These are phyloP conservation scores for Ascochyta clinopodiicola DNA, from an alignment of 2,329 filamentous ascomycete genomes.

Conservation along the genomic window DNA sequence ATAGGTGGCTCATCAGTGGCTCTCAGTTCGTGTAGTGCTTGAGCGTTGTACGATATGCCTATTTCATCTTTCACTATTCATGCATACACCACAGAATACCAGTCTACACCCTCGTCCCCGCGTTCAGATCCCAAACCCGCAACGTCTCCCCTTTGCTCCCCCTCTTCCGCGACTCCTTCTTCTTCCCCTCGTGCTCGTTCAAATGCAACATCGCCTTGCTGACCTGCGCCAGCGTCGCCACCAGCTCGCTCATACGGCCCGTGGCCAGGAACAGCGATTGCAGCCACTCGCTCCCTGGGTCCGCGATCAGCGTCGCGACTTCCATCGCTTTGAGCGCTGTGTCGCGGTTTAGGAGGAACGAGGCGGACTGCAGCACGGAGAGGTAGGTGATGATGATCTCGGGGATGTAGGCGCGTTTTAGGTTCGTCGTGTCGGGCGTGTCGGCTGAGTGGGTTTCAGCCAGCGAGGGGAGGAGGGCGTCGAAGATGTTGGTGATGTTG, in stretches of 20 bases:
- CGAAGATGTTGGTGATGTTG: conserved; percentile 48
- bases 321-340: conserved; percentile 86
- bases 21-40: too few species aligned
- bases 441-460: conserved; percentile 7
- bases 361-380: conserved; percentile 79
- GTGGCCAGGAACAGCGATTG: conserved; percentile 49
- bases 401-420: conserved; percentile 82
- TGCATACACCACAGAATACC: neutral
- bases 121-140: conserved; percentile 52
- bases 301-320: conserved; percentile 74
- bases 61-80: too few species aligned
- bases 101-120: conserved; percentile 21
- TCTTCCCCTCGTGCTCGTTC: conserved; percentile 45
- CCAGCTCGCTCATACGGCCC: conserved; percentile 54
- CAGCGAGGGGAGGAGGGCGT: conserved; percentile 41
- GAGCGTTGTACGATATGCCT: too few species aligned
- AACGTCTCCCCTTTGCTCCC: conserved; percentile 52
- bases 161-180: conserved; percentile 51
- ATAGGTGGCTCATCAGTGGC: too few species aligned
- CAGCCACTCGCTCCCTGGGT: conserved; percentile 40
- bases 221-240: conserved; percentile 71
- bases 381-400: conserved; percentile 86
- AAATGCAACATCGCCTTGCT: conserved; percentile 73
- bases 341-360: conserved; percentile 75
- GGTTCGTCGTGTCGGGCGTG: conserved; percentile 64